These are phyloP conservation scores for Dendrobium chrysotoxum DNA, from an alignment of 106 monocot genomes.

Conservation along the genomic window DNA sequence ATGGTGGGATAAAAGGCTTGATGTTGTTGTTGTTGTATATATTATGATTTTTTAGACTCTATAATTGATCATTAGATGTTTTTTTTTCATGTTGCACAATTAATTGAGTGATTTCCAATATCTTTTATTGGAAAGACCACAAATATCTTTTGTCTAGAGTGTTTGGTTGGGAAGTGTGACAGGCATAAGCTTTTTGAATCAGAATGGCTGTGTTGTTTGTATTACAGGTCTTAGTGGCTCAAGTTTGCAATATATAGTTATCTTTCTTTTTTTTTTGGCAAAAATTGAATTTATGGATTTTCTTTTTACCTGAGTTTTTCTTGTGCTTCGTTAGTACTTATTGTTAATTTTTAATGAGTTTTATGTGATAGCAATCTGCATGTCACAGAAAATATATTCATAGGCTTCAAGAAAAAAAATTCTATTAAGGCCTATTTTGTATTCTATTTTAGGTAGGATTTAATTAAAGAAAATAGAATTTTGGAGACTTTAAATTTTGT, in stretches of 20 bases:
- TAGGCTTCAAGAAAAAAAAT: no score
- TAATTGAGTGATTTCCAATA: background rate
- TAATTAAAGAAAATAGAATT: no score
- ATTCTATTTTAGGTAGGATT: no score
- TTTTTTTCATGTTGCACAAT: background rate
- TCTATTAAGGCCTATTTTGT: no score
- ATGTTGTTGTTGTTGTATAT: background rate
- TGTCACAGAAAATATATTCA: no score
- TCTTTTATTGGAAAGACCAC: constrained; percentile 24
- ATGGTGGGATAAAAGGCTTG: no score
- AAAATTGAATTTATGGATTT: background rate
- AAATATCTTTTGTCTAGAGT: constrained; percentile 62
- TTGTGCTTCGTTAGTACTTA: background rate
- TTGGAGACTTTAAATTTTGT: no score
- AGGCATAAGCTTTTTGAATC: constrained; percentile 49
- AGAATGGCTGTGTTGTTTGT: constrained; percentile 71
- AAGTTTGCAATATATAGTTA: constrained; percentile 19
- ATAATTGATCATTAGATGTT: no score
- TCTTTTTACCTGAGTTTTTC: background rate
- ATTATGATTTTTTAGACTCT: background rate
- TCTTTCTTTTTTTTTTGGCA: background rate
- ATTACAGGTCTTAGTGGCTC: constrained; percentile 69
- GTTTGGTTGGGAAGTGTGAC: constrained; percentile 39
- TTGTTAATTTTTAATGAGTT: background rate
- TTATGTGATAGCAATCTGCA: background rate